Evolutionary conservation across 805 yeast species (phyloP).

Genomic region (Wickerhamiella kurtzmanii): DNA sequence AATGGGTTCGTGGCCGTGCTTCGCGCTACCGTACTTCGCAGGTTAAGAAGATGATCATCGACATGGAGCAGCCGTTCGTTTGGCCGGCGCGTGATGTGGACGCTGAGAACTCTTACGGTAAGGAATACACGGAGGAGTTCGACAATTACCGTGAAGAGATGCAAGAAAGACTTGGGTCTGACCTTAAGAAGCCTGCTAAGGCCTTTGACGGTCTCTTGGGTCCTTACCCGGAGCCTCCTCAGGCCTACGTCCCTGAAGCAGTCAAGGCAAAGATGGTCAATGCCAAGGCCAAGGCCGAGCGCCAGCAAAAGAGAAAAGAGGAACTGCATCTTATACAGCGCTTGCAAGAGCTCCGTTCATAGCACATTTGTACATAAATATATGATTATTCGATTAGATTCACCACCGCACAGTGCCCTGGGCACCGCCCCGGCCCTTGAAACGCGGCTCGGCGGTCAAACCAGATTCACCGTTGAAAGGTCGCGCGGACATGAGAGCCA

Average conservation of each 20-base stretch:
- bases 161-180: slow-evolving; percentile 46
- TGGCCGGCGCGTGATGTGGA: slow-evolving; percentile 63
- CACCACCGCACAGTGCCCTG: slow-evolving; percentile 14
- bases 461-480: slow-evolving; percentile 2
- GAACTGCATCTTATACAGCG: slow-evolving; percentile 27
- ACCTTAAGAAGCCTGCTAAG: slow-evolving; percentile 48
- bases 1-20: slow-evolving; percentile 45
- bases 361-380: neutral
- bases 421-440: slow-evolving; percentile 19
- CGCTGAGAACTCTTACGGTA: slow-evolving; percentile 21
- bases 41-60: slow-evolving; percentile 91
- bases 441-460: slow-evolving; percentile 5
- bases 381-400: no score
- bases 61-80: slow-evolving; percentile 86
- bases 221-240: slow-evolving; percentile 44
- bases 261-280: slow-evolving; percentile 36
- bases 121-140: slow-evolving; percentile 16
- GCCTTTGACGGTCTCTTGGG: slow-evolving; percentile 65
- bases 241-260: slow-evolving; percentile 47
- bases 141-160: slow-evolving; percentile 39
- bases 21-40: slow-evolving; percentile 70
- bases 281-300: slow-evolving; percentile 28
- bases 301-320: slow-evolving; percentile 18
- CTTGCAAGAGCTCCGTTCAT: neutral
- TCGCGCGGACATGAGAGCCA: slow-evolving; percentile 13